Evolutionary conservation across 495 filamentous ascomycete species (phyloP).

Genomic region (Apiosordaria backusii): DNA sequence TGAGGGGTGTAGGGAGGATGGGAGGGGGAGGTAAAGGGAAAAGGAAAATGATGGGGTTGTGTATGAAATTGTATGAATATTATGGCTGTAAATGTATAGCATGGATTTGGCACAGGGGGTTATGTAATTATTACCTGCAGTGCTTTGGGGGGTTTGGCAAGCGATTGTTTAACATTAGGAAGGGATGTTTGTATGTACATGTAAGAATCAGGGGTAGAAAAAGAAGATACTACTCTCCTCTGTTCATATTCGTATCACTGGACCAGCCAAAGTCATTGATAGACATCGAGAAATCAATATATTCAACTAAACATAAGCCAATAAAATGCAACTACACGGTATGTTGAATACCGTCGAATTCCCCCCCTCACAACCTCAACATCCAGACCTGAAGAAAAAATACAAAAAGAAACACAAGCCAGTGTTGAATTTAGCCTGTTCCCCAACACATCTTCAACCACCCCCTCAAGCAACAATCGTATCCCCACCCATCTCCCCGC

Average conservation of each 20-base stretch:
- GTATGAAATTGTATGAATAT: not conserved
- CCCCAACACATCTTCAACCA: not conserved
- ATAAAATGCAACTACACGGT: constrained; percentile 2
- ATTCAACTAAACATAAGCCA: not conserved
- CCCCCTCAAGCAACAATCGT: constrained; percentile 26
- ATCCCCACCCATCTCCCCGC: constrained; percentile 55
- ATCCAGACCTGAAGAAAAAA: not conserved
- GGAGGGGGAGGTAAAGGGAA: constrained; percentile 19
- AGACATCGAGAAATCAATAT: not conserved
- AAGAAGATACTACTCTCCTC: not conserved
- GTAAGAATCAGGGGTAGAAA: not conserved
- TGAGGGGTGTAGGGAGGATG: constrained; percentile 7
- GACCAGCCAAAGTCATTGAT: not conserved
- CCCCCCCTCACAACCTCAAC: not conserved
- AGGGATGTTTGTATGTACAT: not conserved
- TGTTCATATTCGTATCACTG: not conserved
- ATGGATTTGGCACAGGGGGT: not conserved
- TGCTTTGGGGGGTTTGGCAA: too few species aligned
- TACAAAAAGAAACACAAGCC: not conserved
- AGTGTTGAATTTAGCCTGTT: not conserved
- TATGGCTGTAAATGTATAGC: not conserved
- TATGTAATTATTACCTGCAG: too few species aligned
- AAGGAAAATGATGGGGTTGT: not conserved
- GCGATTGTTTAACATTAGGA: not conserved
- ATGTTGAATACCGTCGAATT: not conserved